These are phyloP conservation scores for Betula pendula DNA, from an alignment of 306 rosid species.

Conservation along the genomic window DNA sequence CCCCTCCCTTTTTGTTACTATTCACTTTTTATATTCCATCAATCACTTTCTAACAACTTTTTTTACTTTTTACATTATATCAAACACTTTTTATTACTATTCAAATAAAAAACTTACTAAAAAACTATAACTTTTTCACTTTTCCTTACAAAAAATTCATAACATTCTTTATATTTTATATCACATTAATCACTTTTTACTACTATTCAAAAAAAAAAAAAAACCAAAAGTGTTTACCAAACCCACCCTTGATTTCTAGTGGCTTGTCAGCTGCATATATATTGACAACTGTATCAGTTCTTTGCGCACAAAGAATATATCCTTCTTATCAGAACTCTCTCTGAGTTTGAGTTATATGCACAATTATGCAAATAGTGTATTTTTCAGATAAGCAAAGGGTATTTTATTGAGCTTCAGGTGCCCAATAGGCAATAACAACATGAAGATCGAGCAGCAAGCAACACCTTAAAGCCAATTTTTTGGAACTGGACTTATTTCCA, in stretches of 20 bases:
- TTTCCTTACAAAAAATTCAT: no score
- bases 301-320: neutral
- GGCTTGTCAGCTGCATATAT: neutral
- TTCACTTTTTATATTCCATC: no score
- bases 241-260: neutral
- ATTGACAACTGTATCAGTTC: neutral
- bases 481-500: neutral
- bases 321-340: neutral
- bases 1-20: no score
- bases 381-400: neutral
- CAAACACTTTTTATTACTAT: no score
- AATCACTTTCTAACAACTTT: no score
- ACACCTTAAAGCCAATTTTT: conserved; percentile 13
- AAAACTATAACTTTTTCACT: no score
- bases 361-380: neutral
- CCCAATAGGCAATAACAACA: conserved; percentile 9
- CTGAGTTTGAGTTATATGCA: neutral
- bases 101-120: no score
- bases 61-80: no score
- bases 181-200: no score
- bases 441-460: conserved; percentile 8
- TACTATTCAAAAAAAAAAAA: no score
- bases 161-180: no score
- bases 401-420: neutral
- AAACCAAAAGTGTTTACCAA: no score